Percentiles rank a stretch among this genome's conserved stretches.
These are phyloP conservation scores for Primulina huaijiensis DNA, from an alignment of 257 asterid genomes.

Conservation along the genomic window DNA sequence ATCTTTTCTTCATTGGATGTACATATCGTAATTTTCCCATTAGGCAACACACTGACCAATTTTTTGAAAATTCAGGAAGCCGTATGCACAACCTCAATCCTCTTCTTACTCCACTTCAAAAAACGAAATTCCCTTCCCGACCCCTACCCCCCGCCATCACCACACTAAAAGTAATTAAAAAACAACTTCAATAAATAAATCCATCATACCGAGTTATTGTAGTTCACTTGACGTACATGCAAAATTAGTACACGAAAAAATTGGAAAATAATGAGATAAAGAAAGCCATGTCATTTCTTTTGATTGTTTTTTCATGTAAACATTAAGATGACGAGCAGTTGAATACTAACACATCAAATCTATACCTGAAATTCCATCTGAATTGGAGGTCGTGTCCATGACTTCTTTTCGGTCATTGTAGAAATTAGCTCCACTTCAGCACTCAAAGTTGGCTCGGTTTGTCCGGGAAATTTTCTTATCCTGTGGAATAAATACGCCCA, in stretches of 20 bases:
- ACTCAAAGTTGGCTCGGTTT: constrained; percentile 96
- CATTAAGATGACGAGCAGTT: constrained; percentile 7
- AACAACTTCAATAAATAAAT: neutral
- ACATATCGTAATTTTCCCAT: neutral
- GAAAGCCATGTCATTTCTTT: neutral
- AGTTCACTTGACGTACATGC: neutral
- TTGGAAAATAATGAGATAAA: neutral
- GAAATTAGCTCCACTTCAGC: constrained; percentile 98
- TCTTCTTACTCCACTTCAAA: neutral
- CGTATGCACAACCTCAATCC: neutral
- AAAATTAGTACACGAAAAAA: neutral
- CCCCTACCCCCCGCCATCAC: neutral
- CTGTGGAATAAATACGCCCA: constrained; percentile 41
- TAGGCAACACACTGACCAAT: neutral
- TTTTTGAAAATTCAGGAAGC: constrained; percentile 12
- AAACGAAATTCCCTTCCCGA: neutral
- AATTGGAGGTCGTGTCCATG: constrained; percentile 99
- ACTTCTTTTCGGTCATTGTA: constrained; percentile 91
- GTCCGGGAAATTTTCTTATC: constrained; percentile 98
- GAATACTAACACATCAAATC: constrained; percentile 17
- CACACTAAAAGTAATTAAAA: neutral
- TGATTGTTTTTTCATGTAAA: neutral
- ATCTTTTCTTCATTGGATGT: neutral
- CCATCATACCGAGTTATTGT: neutral
- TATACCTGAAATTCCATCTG: constrained; percentile 99